Base-by-base conservation (phyloP, 495 filamentous ascomycete species). In the Penicillium nucicola region DNA sequence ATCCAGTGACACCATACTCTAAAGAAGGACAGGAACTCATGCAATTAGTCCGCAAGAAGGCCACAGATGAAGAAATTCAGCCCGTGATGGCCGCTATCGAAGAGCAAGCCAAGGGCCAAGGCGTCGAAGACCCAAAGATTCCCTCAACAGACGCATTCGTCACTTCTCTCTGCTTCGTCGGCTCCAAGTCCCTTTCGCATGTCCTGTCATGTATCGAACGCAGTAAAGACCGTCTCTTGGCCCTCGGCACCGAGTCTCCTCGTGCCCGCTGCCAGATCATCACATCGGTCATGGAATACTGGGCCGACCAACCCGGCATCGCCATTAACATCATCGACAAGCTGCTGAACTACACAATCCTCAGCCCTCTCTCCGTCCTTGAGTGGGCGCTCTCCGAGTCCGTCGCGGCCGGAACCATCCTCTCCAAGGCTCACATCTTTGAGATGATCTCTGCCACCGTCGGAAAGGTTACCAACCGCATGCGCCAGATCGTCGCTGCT, bases 261-360 rank as follows among this genome's bases (percentile, higher is more conserved):
- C 72, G 72, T 17, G 90, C 90, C 2, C 83, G 89, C 15, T 79
- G 81, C 45, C 95, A 99, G 66, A 95, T 99, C 53, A 88, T 97
- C 52, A 80, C 83, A 10, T 88, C 87, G 8, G 92, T 97, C 23
- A 86, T 97, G 75, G 81, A 84, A 12, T 97, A 96, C 73, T 99
- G 93, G 93, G 78, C 79, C 33, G 85, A 92, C 45, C 93, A 97
- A 55, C 90, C 93, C 0, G 93, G 93, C 28, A 84, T 96, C 35
- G 95, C 91, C 25, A 86, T 97, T 60, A 88, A 87, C 58, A 92
- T 99, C 58, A 79, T 97, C 47, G 93, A 99, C 75, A 97, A 96
- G 71, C 78, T 99, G 4, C 85, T 99, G 22, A 99, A 99, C 66
- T 99, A 97, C 74, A 90, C 87, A 31, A 95, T 99, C 52, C 78